Base-by-base conservation (phyloP, 2,329 filamentous ascomycete species). In the Arthrinium phaeospermum region DNA sequence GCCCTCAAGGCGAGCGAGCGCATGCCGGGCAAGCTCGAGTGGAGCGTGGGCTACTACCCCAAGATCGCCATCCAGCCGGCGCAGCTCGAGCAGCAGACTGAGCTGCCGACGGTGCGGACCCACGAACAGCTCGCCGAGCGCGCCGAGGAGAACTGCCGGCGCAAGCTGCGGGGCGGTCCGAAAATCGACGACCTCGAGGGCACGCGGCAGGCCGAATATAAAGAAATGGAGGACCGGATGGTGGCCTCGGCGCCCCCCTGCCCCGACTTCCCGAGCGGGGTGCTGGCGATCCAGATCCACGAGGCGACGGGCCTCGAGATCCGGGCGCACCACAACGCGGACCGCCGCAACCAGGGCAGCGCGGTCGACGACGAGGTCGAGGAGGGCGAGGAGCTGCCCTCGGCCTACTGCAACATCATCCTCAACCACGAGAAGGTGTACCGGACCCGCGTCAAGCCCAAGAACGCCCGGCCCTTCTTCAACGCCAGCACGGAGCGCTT, bases 271-370 rank as follows among this genome's bases (percentile, higher is more conserved):
- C 68, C 68, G 7, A 57, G 47, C 47, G 68, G 68, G 1, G 37
- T 70, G 22, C 46, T 70, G 30, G 46, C 68, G 46, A 27, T 70
- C 34, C 68, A 70, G 68, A 70, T 70, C 30, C 68, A 70, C 68
- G 68, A 70, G 68, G 68, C 68, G 47, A 70, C 68, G 47, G 68
- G 68, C 8, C 68, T 70, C 19, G 68, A 70, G 68, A 70, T 70
- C 47, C 68, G 68, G 47, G 68, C 68, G 8, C 68, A 70, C 47
- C 68, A 70, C 47, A 70, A 70, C 47, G 68, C 68, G n/a, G 68
- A 57, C 68, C 46, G 49, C 7, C 19, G 19, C 22, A 57, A 57
- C 47, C 46, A 45, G 34, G 68, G 68, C 22, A 57, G 30, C 47
- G 68, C 44, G 46, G 68, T 53, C 47, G 68, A 51, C 46, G 68